phyloP scores from a whole-genome alignment of 2,329 filamentous ascomycete genomes.

The Pseudogymnoascus sp. region DNA sequence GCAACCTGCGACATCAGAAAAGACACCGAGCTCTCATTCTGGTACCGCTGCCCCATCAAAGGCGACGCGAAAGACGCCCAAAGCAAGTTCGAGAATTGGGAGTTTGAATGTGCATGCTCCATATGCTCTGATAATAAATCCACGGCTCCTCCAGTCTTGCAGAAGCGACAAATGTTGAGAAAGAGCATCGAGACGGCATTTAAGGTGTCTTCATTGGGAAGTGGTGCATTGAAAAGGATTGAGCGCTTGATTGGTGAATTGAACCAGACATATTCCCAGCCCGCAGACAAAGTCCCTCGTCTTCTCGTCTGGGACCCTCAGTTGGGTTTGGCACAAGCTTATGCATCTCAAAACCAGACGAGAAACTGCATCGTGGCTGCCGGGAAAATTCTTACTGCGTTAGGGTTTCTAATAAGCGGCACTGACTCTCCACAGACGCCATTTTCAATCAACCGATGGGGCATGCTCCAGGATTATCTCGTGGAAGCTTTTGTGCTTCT shows the following conservation, averaged over 20 bases:
- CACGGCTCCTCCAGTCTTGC: background rate
- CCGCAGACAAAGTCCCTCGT: conserved; percentile 22
- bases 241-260: conserved; percentile 16
- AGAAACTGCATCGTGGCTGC: conserved; percentile 5
- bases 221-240: conserved; percentile 1
- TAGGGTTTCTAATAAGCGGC: conserved; percentile 13
- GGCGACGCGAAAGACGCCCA: conserved; percentile 23
- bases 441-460: conserved; percentile 21
- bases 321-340: conserved; percentile 17
- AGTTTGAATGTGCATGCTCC: conserved; percentile 34
- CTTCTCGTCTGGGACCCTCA: conserved; percentile 16
- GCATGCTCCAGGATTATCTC: conserved; percentile 20
- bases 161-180: background rate
- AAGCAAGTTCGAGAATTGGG: conserved; percentile 29
- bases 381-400: background rate
- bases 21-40: conserved; percentile 37
- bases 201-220: background rate
- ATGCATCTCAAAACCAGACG: background rate
- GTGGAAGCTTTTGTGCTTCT: conserved; percentile 26
- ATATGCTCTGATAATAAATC: background rate
- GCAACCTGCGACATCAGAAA: conserved; percentile 35
- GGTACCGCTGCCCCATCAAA: conserved; percentile 27
- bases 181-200: background rate
- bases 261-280: conserved; percentile 20
- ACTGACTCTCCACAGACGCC: conserved; percentile 10